Conservation (phyloP, 2,329 filamentous ascomycete genomes). For the Epichloe bromicola region DNA sequence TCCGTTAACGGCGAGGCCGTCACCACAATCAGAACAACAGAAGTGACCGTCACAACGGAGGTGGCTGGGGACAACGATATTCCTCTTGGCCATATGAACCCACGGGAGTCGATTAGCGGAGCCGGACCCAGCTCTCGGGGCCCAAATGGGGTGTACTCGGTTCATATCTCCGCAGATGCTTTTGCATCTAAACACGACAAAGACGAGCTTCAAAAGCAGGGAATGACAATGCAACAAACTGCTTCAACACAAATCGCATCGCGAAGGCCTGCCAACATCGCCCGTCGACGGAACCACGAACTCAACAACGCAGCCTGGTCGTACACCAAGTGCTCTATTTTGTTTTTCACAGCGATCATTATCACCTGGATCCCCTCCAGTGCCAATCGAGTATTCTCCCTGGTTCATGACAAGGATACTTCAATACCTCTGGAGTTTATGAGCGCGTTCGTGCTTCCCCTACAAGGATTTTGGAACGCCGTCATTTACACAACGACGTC, state of each 20-base stretch:
- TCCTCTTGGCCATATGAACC: constrained; percentile 13
- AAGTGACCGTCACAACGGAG: constrained; percentile 51
- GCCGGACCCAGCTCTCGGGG: constrained; percentile 6
- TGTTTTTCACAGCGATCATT: constrained; percentile 59
- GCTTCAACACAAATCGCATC: constrained; percentile 8
- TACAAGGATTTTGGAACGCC: constrained; percentile 78
- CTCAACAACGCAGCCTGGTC: constrained; percentile 52
- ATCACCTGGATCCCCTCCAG: constrained; percentile 63
- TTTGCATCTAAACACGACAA: constrained; percentile 3
- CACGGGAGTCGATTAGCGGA: constrained; percentile 6
- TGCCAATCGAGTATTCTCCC: constrained; percentile 61
- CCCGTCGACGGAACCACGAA: constrained; percentile 31
- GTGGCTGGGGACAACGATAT: constrained; percentile 11
- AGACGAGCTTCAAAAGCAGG: constrained; percentile 17
- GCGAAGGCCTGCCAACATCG: constrained; percentile 14
- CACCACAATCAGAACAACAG: constrained; percentile 42
- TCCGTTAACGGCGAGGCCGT: constrained; percentile 30
- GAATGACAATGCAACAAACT: constrained; percentile 10
- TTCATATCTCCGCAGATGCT: constrained; percentile 32
- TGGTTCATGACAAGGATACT: constrained; percentile 40
- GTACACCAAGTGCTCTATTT: constrained; percentile 56
- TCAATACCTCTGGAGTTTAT: constrained; percentile 52
- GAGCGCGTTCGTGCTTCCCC: constrained; percentile 61
- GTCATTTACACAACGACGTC: constrained; percentile 64
- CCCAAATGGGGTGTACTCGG: constrained; percentile 29